Conservation (phyloP, 257 asterid species). For the Gynochthodes officinalis region DNA sequence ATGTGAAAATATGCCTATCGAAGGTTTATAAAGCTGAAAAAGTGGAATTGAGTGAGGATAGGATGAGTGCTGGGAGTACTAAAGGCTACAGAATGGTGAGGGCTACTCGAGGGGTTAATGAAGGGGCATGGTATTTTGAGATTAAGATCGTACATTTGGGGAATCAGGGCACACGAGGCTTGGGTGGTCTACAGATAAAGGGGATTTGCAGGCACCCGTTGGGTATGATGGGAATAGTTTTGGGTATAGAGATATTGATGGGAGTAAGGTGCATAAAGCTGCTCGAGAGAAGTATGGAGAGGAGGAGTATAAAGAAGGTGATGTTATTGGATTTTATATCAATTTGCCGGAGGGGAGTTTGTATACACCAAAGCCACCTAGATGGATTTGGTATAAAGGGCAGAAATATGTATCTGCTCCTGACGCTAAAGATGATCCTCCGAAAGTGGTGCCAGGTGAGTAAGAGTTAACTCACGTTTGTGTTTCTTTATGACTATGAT, state of each 20-base stretch:
- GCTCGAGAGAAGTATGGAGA: constrained; percentile 79
- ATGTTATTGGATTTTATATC: constrained; percentile 87
- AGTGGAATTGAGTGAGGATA: constrained; percentile 85
- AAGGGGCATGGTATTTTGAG: constrained; percentile 97
- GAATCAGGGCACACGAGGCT: constrained; percentile 90
- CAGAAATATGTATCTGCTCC: constrained; percentile 71
- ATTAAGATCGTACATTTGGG: constrained; percentile 70
- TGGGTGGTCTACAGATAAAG: constrained; percentile 97
- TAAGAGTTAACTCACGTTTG: constrained; percentile 6
- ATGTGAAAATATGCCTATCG: constrained; percentile 63
- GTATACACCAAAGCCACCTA: constrained; percentile 66
- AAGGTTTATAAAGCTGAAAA: constrained; percentile 91
- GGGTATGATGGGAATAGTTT: constrained; percentile 94
- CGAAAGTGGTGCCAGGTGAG: constrained; percentile 83
- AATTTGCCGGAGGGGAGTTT: constrained; percentile 71
- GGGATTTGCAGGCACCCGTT: constrained; percentile 96
- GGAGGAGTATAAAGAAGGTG: constrained; percentile 85
- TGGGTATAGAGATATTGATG: constrained; percentile 91
- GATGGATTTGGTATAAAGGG: constrained; percentile 90
- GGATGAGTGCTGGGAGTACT: constrained; percentile 84
- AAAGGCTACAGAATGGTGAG: constrained; percentile 97
- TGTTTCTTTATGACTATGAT: constrained; percentile 1
- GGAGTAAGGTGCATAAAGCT: constrained; percentile 91
- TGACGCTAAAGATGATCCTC: constrained; percentile 70
- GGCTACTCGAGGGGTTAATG: constrained; percentile 83